A percentile compares a stretch with the other conserved stretches of the same genome.
These are phyloP conservation scores for Grosmannia clavigera DNA, from an alignment of 2,329 filamentous ascomycete genomes.

Conservation along the genomic window DNA sequence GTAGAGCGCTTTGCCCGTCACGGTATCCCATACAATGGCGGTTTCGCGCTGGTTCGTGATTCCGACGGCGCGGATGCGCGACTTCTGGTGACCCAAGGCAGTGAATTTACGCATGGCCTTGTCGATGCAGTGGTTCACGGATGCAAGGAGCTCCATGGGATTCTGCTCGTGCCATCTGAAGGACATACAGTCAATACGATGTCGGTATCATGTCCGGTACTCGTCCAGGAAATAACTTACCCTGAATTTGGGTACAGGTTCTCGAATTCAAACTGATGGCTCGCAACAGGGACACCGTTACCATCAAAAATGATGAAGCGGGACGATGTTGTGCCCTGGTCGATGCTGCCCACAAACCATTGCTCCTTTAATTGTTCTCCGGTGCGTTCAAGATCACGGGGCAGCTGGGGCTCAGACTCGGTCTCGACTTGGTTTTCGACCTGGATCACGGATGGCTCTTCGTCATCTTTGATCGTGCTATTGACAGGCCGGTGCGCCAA, in stretches of 20 bases:
- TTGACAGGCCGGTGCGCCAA: not conserved
- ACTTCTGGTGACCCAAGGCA: conserved; percentile 51
- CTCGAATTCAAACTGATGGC: conserved; percentile 76
- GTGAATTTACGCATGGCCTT: conserved; percentile 60
- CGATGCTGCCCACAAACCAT: conserved; percentile 74
- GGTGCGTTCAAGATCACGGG: conserved; percentile 19
- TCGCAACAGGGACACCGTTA: conserved; percentile 62
- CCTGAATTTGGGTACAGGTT: conserved; percentile 78
- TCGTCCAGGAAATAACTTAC: conserved; percentile 32
- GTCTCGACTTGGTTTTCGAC: not conserved
- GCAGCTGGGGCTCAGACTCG: conserved; percentile 14
- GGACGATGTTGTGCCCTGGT: conserved; percentile 82
- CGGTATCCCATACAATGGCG: conserved; percentile 70
- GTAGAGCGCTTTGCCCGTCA: conserved; percentile 67
- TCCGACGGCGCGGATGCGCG: conserved; percentile 64
- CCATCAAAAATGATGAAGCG: conserved; percentile 85
- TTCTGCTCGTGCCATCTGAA: conserved; percentile 90
- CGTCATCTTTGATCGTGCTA: not conserved
- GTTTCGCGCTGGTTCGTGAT: conserved; percentile 90
- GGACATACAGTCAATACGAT: not conserved
- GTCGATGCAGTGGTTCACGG: conserved; percentile 70
- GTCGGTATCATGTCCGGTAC: conserved; percentile 9
- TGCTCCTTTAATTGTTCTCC: conserved; percentile 23
- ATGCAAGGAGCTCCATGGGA: conserved; percentile 60
- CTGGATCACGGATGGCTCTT: not conserved